phyloP scores from a whole-genome alignment of 2,329 filamentous ascomycete species.

The Trichoderma oligosporum region DNA sequence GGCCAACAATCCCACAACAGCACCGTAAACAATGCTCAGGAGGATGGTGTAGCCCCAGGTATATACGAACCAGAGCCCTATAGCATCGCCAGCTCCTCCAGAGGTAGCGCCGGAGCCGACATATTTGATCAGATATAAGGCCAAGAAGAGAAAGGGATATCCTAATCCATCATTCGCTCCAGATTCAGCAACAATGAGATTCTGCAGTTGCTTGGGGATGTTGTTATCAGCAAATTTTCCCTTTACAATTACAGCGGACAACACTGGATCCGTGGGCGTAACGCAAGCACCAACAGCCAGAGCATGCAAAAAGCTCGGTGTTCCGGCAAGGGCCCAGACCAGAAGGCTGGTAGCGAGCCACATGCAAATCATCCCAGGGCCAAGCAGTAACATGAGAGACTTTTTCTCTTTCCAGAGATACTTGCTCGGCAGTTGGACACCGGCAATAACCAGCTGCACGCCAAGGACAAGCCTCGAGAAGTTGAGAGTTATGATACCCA shows the following conservation, averaged over 20 bases:
- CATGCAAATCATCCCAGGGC: conserved; percentile 82
- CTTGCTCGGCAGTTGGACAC: conserved; percentile 79
- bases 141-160: conserved; percentile 84
- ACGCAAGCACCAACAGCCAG: conserved; percentile 79
- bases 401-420: conserved; percentile 79
- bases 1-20: conserved; percentile 72
- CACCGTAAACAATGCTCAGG: conserved; percentile 73
- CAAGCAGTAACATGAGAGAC: conserved; percentile 68
- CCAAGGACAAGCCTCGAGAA: conserved; percentile 85
- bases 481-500: conserved; percentile 73
- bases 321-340: conserved; percentile 71
- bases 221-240: conserved; percentile 91
- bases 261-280: conserved; percentile 85
- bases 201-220: conserved; percentile 75
- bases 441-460: conserved; percentile 84
- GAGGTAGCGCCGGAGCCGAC: conserved; percentile 54
- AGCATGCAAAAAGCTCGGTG: conserved; percentile 70
- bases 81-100: conserved; percentile 62
- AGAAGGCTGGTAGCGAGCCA: conserved; percentile 79
- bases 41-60: conserved; percentile 82
- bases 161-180: conserved; percentile 87
- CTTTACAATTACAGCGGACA: conserved; percentile 88
- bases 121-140: conserved; percentile 79
- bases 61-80: conserved; percentile 79
- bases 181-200: conserved; percentile 76